Conservation (phyloP, 2,329 filamentous ascomycete genomes). For the Zymoseptoria crescenta region DNA sequence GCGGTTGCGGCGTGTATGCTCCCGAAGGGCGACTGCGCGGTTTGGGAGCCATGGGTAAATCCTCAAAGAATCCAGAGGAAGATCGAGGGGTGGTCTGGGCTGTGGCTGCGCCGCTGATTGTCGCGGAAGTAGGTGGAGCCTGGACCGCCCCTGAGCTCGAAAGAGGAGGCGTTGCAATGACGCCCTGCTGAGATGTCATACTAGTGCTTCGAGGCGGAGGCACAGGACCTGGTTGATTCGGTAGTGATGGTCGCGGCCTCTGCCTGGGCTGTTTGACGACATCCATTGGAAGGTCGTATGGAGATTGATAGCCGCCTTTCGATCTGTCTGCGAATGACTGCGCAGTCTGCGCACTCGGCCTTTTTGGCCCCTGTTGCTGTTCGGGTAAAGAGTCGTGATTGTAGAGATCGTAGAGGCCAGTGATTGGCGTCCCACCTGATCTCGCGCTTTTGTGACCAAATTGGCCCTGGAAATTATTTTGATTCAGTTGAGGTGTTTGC, state of each 20-base stretch:
- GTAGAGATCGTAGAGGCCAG: slow-evolving; percentile 28
- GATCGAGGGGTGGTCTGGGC: slow-evolving; percentile 19
- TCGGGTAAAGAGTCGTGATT: slow-evolving; percentile 12
- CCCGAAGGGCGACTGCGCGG: slow-evolving; percentile 27
- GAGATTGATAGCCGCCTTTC: slow-evolving; percentile 87
- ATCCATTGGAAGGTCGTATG: slow-evolving; percentile 91
- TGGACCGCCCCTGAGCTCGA: slow-evolving; percentile 25
- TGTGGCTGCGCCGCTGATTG: slow-evolving; percentile 5
- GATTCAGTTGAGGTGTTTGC: slow-evolving; percentile 6
- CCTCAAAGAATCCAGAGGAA: slow-evolving; percentile 41
- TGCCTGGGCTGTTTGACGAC: slow-evolving; percentile 64
- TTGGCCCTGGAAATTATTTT: slow-evolving; percentile 15
- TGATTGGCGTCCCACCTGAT: slow-evolving; percentile 27
- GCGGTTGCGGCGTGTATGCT: slow-evolving; percentile 21
- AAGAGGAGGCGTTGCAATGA: slow-evolving; percentile 32
- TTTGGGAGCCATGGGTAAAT: slow-evolving; percentile 39
- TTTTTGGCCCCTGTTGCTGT: slow-evolving; percentile 30
- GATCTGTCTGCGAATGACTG: slow-evolving; percentile 86
- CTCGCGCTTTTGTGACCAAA: slow-evolving; percentile 15
- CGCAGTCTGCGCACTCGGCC: slow-evolving; percentile 41
- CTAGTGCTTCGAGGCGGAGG: slow-evolving; percentile 56
- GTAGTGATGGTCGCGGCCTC: slow-evolving; percentile 27
- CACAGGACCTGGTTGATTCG: slow-evolving; percentile 39
- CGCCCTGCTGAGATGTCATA: slow-evolving; percentile 12
- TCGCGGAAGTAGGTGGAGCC: slow-evolving; percentile 8